Evolutionary conservation across 108 stramenopile species (phyloP), one percentile per base, ranked within the genome.

Genomic region (Mediolabrus comicus): DNA sequence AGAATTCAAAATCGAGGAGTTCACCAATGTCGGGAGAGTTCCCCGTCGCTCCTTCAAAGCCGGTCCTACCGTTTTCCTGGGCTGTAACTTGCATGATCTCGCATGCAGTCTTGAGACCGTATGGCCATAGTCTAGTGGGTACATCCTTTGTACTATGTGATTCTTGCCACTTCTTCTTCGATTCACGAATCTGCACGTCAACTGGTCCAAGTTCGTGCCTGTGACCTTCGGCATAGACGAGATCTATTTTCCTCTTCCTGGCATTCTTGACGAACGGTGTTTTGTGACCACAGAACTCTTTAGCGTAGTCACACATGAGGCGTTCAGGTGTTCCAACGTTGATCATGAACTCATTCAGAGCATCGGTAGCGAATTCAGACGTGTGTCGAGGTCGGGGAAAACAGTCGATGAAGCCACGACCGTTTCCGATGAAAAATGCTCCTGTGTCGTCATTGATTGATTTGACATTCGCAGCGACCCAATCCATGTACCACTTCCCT

Each of bases 11-110:
- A 28, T 84, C 80, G 1, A 77, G 31, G 26, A 52, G 70, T 33
- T 84, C 75, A 3, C 75, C 69, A 2, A 84, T 77, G 62, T 80
- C 83, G 0, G 67, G 63, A 0, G 80, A 79, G 3, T 74, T 75
- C 0, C 83, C 83, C 0, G 69, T 71, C 10, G 75, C 17, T 3
- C n/a, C 32, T 33, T 79, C 53, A 33, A 53, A 61, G 29, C 46
- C 53, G 0, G 79, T 74, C 10, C 62, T 43, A 4, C 7, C 12
- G 4, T 4, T 9, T 32, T 26, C 1, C 22, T 19, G 36, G 4
- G 38, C 49, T 2, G 56, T 25, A 36, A 67, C 36, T 16, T 67
- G 66, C 56, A 69, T 67, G 3, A 69, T 51, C 31, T 68, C 58
- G 27, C 57, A 19, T 3, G 30, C 29, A 5, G 46, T 71, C n/a